Evolutionary conservation across 768 basidiomycete species (phyloP), one percentile per base, ranked within the genome.

Genomic region (Leccinum variicolor): DNA sequence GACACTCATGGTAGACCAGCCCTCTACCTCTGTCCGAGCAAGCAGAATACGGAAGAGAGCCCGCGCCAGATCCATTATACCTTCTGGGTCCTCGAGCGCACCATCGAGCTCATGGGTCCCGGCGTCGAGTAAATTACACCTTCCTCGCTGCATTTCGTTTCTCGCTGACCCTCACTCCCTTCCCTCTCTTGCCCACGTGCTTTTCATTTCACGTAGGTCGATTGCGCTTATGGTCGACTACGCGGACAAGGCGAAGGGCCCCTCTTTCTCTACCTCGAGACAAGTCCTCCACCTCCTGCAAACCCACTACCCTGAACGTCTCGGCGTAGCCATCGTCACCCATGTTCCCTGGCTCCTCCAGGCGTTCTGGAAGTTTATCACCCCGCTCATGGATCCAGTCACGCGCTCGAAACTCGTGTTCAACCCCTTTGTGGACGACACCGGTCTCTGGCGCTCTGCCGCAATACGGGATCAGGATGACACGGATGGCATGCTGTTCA

Each of bases 221-320:
- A 62, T 93, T 25, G 79, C 78, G 13, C 75, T 92, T 23, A 82
- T 94, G 73, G 84, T 92, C 62, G 85, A 94, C 75, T 92, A 86
- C 53, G 87, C 82, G 5, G 88, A 90, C 67, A 80, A 81, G 67
- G 83, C 80, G 34, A 92, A 90, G 72, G 82, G 65, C 25, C 79
- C 83, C 0, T 75, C 78, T 7, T 51, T 83, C 13, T 29, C 64
- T 0, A 74, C 69, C 10, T 59, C 80, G 7, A 73, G 76, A 10
- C 67, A 63, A 26, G 77, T 82, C 13, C 77, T 88, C 53, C 72
- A 79, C 69, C 87, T 91, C 63, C 77, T 92, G 14, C 91, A 92
- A 65, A 81, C 84, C 23, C 90, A 94, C 67, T 94, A 92, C 64
- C 92, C 92, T 0, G 94, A 96, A 69, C 84, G 94, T 4, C 84